A percentile compares a stretch with the other conserved stretches of the same genome.
These are phyloP conservation scores for Yarrowia bubula DNA, from an alignment of 805 yeast genomes.

Conservation along the genomic window DNA sequence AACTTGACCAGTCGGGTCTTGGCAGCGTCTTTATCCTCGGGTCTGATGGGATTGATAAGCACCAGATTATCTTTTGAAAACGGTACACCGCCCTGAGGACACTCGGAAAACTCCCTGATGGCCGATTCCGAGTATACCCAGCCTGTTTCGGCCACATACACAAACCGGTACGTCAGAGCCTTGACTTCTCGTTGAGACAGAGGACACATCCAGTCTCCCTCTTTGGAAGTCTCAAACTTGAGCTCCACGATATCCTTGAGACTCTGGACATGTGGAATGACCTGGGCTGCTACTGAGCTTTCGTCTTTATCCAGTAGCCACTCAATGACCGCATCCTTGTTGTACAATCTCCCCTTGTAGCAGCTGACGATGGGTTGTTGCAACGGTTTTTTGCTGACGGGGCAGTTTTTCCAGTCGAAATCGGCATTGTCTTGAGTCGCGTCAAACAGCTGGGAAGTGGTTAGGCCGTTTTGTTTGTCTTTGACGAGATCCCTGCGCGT, in stretches of 20 bases:
- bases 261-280: conserved; percentile 42
- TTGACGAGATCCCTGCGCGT: conserved; percentile 52
- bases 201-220: conserved; percentile 40
- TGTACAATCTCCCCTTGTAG: conserved; percentile 58
- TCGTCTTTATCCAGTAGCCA: conserved; percentile 45
- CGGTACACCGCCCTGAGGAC: background rate
- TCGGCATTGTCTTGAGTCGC: conserved; percentile 32
- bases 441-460: conserved; percentile 34
- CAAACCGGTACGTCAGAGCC: conserved; percentile 40
- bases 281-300: conserved; percentile 35
- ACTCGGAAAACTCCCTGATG: conserved; percentile 28
- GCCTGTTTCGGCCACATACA: conserved; percentile 44
- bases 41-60: conserved; percentile 31
- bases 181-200: conserved; percentile 42
- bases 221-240: conserved; percentile 36
- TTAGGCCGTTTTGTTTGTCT: conserved; percentile 30
- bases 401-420: conserved; percentile 50
- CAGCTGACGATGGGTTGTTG: conserved; percentile 59
- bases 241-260: conserved; percentile 47
- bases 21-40: conserved; percentile 28
- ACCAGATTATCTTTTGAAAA: conserved; percentile 29
- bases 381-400: conserved; percentile 45
- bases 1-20: conserved; percentile 31
- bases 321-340: conserved; percentile 60
- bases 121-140: conserved; percentile 34